Evolutionary conservation across 2,329 filamentous ascomycete species (phyloP), one percentile per base, ranked within the genome.

Genomic region (Diplocarpon rosae): DNA sequence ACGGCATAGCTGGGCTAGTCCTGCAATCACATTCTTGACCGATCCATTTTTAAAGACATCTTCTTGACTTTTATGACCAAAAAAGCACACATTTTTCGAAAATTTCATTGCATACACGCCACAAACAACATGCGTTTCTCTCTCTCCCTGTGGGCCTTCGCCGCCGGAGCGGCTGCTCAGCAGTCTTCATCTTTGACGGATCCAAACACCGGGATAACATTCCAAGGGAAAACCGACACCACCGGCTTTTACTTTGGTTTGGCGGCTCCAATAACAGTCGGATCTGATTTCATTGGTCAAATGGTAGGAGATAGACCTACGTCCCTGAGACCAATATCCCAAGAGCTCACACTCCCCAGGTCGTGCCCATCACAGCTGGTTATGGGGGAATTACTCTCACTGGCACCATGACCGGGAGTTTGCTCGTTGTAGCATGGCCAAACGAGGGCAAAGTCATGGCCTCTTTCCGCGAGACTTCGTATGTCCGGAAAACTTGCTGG

Each of bases 281-380:
- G 60, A 1, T 67, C 65, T 12, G 74, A 78, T 57, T 69, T 77
- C 50, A 73, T 78, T 49, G 70, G 68, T 7, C 72, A 76, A 55
- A 65, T 78, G 42, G 67, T 74, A 63, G 67, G 45, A 24, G 20
- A 24, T 24, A 24, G 20, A 3, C 20, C 20, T 24, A 3, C 20
- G 7, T 24, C 20, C 20, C 20, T 24, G 20, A 24, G 4, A 24
- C 4, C 20, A 24, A 24, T 24, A 24, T 4, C 7, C 4, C 20
- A 3, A 24, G 20, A 24, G 20, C 20, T 24, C 20, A 24, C 20
- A 24, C 20, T 24, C 20, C 30, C 28, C 15, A 42, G 45, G 33
- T 48, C 15, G 39, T 42, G 5, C 44, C 44, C 32, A 38, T 41
- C n/a, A 46, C 36, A 57, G 32, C 42, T 10, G 69, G 71, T 49